Evolutionary conservation across 305 asterid species (phyloP), one percentile per base, ranked within the genome.

Genomic region (Fraxinus dipetala): DNA sequence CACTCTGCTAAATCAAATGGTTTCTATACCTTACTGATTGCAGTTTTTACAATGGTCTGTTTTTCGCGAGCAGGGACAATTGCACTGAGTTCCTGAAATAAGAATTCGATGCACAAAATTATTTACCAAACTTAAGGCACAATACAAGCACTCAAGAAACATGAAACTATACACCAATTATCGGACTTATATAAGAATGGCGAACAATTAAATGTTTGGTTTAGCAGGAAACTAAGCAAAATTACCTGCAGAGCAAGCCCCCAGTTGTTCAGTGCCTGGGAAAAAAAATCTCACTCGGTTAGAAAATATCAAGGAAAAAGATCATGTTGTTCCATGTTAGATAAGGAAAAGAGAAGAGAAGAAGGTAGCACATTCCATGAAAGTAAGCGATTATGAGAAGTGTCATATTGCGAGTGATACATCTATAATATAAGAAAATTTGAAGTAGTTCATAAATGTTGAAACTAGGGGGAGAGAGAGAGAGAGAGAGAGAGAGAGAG

Each of bases 171-270:
- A 38, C 24, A 74, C 51, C 16, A 72, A 36, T 48, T 77, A 78
- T 78, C 35, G 75, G 74, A 67, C 36, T 76, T 38, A 79, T 77
- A 32, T 54, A 54, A 78, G 69, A 79, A 74, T 30, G 7, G 24
- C 56, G 14, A 36, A 63, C 18, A 16, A 28, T 26, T 65, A 72
- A 69, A 9, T 13, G 45, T 14, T 72, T 81, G 59, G 59, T 76
- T 78, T 32, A 38, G 84, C 54, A 59, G 72, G 67, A 80, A 76
- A 61, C 4, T 31, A 0, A 2, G 82, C 43, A 59, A 83, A 84
- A 31, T 75, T 89, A 96, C 99, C 99, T 96, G 98, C 87, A 96
- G 90, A 78, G 99, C 99, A 89, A 96, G 98, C 80, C 99, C 98
- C 99, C 98, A 95, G 88, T 96, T 96, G 91, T 96, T 96, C 78